Evolutionary conservation across 768 basidiomycete genomes (phyloP), one percentile per base, ranked within the genome.

Genomic region (Pleurotus giganteus): DNA sequence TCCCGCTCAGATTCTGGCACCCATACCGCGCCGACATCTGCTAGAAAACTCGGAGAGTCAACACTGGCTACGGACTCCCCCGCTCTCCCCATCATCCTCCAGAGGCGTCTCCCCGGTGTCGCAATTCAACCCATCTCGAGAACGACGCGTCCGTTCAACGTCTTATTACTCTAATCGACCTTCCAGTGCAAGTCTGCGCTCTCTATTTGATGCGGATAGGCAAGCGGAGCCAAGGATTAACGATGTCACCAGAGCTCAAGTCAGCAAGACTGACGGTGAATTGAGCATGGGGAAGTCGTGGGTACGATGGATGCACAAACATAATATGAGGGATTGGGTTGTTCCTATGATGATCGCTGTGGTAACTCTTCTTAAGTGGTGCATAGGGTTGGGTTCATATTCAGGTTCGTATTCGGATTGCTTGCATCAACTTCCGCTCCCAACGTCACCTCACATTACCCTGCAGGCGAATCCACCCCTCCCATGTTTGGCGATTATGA

Each of bases 401-500:
- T 94, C 91, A 28, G 93, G 93, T 91, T 57, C 54, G 86, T 71
- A 27, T 21, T 4, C 26, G 15, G 9, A 34, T 7, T 17, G n/a
- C 2, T 19, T n/a, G 19, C 32, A 9, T 23, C 43, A 37, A 32
- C 42, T 24, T 47, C 24, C 9, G 11, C 12, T 27, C 11, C 17
- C 60, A 15, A 46, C 28, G 45, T 42, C 36, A n/a, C 34, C 45
- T 50, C 27, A 47, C 21, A 15, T 9, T 37, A 29, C 31, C 54
- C 21, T 58, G 28, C 58, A 91, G 92, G 93, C 4, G 67, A 81
- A 59, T 75, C 66, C 27, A 81, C 83, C 2, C 89, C 93, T 0
- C 92, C 91, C 0, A 86, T 94, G 85, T 91, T 80, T 59, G 94
- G 94, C 2, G 94, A 96, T 70, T 96, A 91, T 61, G 94, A 96